Conservation (phyloP, 495 filamentous ascomycete genomes). For the Neurospora intermedia region DNA sequence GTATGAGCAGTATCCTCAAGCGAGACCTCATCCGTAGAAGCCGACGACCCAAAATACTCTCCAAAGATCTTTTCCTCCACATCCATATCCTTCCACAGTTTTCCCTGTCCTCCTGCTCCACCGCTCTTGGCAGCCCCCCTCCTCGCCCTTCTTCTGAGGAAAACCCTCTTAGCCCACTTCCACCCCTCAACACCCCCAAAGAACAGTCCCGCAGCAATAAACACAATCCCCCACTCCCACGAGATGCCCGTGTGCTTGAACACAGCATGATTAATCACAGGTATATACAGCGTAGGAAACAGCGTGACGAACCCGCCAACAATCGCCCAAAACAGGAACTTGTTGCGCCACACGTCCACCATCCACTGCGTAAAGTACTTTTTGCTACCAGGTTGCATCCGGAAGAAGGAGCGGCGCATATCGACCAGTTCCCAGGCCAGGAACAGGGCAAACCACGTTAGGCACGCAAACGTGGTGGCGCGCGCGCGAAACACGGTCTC, state of each 20-base stretch:
- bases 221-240: constrained; percentile 63
- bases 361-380: constrained; percentile 43
- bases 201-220: constrained; percentile 48
- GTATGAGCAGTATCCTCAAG: not conserved
- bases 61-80: constrained; percentile 30
- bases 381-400: constrained; percentile 47
- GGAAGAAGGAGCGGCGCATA: constrained; percentile 56
- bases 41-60: constrained; percentile 15
- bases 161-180: constrained; percentile 36
- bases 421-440: constrained; percentile 67
- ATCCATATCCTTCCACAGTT: constrained; percentile 28
- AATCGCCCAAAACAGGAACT: constrained; percentile 66
- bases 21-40: not conserved
- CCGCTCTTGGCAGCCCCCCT: constrained; percentile 5
- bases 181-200: constrained; percentile 57
- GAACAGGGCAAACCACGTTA: constrained; percentile 64
- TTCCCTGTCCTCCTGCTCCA: not conserved
- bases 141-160: constrained; percentile 6
- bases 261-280: constrained; percentile 53
- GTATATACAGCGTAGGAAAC: constrained; percentile 65
- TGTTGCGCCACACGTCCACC: constrained; percentile 57
- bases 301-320: constrained; percentile 55
- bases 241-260: constrained; percentile 63
- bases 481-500: constrained; percentile 62
- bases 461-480: constrained; percentile 63